Evolutionary conservation across 2,329 filamentous ascomycete species (phyloP), one percentile per base, ranked within the genome.

Genomic region (Alternaria arborescens): DNA sequence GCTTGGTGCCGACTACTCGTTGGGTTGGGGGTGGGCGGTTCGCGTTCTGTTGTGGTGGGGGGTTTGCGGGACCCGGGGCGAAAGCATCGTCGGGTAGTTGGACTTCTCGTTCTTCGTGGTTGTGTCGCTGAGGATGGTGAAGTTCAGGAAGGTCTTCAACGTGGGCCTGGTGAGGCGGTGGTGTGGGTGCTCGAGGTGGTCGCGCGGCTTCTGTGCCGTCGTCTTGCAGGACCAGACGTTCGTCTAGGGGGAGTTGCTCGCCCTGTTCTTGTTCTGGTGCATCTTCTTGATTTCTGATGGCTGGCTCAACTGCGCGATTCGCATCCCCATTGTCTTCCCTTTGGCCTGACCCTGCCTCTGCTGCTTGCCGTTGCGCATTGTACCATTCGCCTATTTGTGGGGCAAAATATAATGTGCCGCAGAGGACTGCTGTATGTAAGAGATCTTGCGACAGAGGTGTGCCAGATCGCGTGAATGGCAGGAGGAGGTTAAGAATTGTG

Each of bases 391-490:
- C 79, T 36, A 84, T 78, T 62, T 80, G 79, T 18, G 82, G 82
- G 0, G 80, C 82, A 62, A 75, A 82, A 70, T 84, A 84, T 16
- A 84, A 73, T 3, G 81, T 74, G 24, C 75, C 73, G 64, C 80
- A 81, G 4, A 84, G 75, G 4, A 79, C 71, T 22, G 72, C 73
- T 4, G 82, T 79, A 67, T 84, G 82, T 1, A 82, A 60, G 11
- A 84, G 69, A 60, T 84, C 82, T 68, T 83, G 82, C 0, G 77
- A 36, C 5, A 84, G 66, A 5, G 82, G 82, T 28, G 82, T 84
- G 5, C 77, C 76, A 1, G 80, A 78, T 18, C 80, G 79, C 40
- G 82, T 82, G 68, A 84, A 84, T 0, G 82, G 82, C 3, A 84
- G 71, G 12, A 84, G 75, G 60, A 73, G 67, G 64, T 84, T 84